Percentiles rank a stretch among this genome's conserved stretches.
phyloP scores from a whole-genome alignment of 257 asterid genomes.

The Oldenlandia corymbosa region DNA sequence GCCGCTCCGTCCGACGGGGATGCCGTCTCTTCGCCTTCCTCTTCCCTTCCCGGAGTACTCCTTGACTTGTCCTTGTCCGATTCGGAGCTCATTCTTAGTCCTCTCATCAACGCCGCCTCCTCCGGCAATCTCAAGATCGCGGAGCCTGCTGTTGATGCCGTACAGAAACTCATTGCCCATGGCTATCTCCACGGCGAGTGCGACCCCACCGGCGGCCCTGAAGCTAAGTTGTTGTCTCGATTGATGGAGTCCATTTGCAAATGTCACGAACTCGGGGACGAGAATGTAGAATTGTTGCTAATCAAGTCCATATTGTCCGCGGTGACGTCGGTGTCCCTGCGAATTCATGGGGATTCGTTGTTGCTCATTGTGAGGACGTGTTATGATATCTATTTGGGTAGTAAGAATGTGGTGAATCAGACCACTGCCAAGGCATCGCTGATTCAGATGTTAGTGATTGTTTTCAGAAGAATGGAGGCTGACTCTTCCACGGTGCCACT shows the following conservation, averaged over 20 bases:
- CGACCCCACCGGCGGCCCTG: slow-evolving; percentile 73
- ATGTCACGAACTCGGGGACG: slow-evolving; percentile 87
- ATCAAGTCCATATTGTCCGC: slow-evolving; percentile 80
- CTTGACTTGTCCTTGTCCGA: slow-evolving; percentile 62
- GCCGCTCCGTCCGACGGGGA: slow-evolving; percentile 49
- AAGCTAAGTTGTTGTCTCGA: slow-evolving; percentile 55
- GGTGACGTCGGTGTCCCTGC: slow-evolving; percentile 70
- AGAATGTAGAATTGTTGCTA: slow-evolving; percentile 65
- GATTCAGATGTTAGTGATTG: slow-evolving; percentile 95
- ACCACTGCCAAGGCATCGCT: slow-evolving; percentile 93
- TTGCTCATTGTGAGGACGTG: slow-evolving; percentile 87
- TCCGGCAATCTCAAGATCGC: slow-evolving; percentile 62
- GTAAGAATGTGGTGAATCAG: slow-evolving; percentile 92
- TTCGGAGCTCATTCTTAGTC: slow-evolving; percentile 70
- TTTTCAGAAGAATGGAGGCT: slow-evolving; percentile 98
- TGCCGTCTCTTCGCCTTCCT: slow-evolving; percentile 7
- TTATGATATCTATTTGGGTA: slow-evolving; percentile 72
- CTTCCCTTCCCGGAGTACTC: slow-evolving; percentile 62
- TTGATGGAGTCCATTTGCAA: slow-evolving; percentile 79
- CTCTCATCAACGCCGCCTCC: slow-evolving; percentile 64
- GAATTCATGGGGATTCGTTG: slow-evolving; percentile 89
- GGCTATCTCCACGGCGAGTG: slow-evolving; percentile 88
- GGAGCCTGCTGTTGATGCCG: slow-evolving; percentile 90
- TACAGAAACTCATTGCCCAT: slow-evolving; percentile 81
- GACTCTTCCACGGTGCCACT: slow-evolving; percentile 87